Evolutionary conservation across 192 early-diverging fungal species (phyloP).

Genomic region (Coemansia sp.): DNA sequence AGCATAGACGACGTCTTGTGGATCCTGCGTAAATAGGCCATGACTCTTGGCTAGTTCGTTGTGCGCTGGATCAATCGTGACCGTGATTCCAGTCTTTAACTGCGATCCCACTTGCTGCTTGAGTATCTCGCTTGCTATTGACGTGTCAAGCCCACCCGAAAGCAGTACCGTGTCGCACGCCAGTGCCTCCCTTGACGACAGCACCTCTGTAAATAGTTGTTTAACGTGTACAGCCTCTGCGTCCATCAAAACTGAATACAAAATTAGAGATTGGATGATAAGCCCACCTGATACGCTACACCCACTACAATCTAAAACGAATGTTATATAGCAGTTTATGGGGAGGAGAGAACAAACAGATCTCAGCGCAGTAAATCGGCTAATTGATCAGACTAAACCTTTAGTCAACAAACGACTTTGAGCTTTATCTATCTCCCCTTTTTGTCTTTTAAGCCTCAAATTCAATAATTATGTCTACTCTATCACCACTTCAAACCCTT

Average conservation of each 20-base stretch:
- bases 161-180: conserved; percentile 38
- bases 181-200: conserved; percentile 10
- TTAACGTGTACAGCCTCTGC: neutral
- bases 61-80: conserved; percentile 27
- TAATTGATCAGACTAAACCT: neutral
- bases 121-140: conserved; percentile 58
- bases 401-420: neutral
- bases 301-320: neutral
- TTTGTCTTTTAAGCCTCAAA: neutral
- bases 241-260: neutral
- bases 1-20: conserved; percentile 59
- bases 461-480: neutral
- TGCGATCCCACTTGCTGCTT: conserved; percentile 12
- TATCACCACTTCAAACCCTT: neutral
- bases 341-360: too few relatives aligned
- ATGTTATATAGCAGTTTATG: too few relatives aligned
- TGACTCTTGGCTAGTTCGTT: conserved; percentile 2
- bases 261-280: neutral
- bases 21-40: conserved; percentile 36
- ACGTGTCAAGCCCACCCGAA: conserved; percentile 72
- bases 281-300: neutral
- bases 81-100: conserved; percentile 56
- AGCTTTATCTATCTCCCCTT: neutral
- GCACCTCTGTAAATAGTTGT: neutral
- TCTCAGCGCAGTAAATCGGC: neutral